Evolutionary conservation across 257 asterid genomes (phyloP).

Genomic region (Nicotiana sylvestris): DNA sequence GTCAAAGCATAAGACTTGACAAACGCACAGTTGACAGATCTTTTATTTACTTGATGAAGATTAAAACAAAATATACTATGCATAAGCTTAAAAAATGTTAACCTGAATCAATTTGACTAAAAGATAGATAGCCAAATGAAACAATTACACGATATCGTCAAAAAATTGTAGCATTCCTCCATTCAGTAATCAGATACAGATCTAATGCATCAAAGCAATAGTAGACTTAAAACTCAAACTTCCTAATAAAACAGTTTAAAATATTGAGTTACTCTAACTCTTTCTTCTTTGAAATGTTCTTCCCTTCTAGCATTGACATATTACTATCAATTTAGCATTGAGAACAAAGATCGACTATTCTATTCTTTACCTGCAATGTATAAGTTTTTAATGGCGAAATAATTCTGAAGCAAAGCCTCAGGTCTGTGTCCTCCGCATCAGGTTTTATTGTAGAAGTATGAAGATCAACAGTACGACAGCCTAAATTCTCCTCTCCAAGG

Average conservation of each 20-base stretch:
- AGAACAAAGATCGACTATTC: background rate
- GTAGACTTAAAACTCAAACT: background rate
- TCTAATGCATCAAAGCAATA: conserved; percentile 2
- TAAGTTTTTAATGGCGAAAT: conserved; percentile 82
- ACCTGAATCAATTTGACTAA: background rate
- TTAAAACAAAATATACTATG: background rate
- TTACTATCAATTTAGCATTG: background rate
- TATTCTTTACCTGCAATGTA: conserved; percentile 70
- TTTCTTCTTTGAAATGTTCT: background rate
- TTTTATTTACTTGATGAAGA: background rate
- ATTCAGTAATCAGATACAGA: background rate
- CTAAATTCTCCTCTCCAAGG: conserved; percentile 56
- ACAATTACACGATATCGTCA: background rate
- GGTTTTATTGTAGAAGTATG: conserved; percentile 83
- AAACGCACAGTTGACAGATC: conserved; percentile 5
- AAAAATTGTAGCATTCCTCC: background rate
- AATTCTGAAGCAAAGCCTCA: conserved; percentile 91
- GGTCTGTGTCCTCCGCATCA: conserved; percentile 91
- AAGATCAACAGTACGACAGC: conserved; percentile 78
- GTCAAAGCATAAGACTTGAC: background rate
- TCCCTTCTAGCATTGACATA: background rate
- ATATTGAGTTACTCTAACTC: background rate
- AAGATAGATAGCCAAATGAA: background rate
- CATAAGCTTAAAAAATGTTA: background rate
- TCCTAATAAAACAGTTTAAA: background rate